phyloP scores from a whole-genome alignment of 2,329 filamentous ascomycete genomes.

The Aspergillus piperis region DNA sequence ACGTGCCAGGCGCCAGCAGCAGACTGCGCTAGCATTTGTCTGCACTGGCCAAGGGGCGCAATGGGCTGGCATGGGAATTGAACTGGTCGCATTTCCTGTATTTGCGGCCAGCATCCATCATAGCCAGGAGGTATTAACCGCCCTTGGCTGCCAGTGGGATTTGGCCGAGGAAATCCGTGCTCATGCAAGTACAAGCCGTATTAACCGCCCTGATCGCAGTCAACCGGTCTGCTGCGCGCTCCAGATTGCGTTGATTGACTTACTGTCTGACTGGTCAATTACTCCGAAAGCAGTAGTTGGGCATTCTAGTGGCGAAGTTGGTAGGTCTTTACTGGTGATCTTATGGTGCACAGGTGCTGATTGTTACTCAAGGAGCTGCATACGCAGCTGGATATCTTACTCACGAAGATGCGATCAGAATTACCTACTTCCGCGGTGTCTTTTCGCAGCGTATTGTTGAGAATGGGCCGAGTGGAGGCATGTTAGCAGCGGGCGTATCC shows the following conservation, averaged over 20 bases:
- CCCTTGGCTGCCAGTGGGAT: slow-evolving; percentile 28
- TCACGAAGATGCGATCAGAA: slow-evolving; percentile 21
- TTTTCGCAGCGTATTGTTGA: slow-evolving; percentile 14
- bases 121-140: not conserved
- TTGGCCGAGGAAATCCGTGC: slow-evolving; percentile 26
- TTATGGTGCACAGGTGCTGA: too few relatives aligned
- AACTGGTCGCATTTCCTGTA: slow-evolving; percentile 31
- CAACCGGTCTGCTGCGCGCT: slow-evolving; percentile 29
- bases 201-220: slow-evolving; percentile 28
- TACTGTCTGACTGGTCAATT: slow-evolving; percentile 24
- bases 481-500: not conserved
- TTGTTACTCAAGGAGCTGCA: slow-evolving; percentile 23
- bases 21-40: slow-evolving; percentile 28
- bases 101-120: slow-evolving; percentile 19
- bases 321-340: not conserved
- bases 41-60: slow-evolving; percentile 51
- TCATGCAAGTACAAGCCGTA: slow-evolving; percentile 4
- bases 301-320: slow-evolving; percentile 35
- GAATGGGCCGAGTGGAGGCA: slow-evolving; percentile 27
- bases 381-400: slow-evolving; percentile 28
- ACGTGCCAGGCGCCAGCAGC: slow-evolving; percentile 18
- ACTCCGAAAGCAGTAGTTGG: slow-evolving; percentile 25
- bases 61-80: slow-evolving; percentile 45
- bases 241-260: slow-evolving; percentile 30
- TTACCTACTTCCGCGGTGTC: slow-evolving; percentile 28